Evolutionary conservation across 1,139 yeast genomes (phyloP).

Genomic region (Meyerozyma elateridarum): DNA sequence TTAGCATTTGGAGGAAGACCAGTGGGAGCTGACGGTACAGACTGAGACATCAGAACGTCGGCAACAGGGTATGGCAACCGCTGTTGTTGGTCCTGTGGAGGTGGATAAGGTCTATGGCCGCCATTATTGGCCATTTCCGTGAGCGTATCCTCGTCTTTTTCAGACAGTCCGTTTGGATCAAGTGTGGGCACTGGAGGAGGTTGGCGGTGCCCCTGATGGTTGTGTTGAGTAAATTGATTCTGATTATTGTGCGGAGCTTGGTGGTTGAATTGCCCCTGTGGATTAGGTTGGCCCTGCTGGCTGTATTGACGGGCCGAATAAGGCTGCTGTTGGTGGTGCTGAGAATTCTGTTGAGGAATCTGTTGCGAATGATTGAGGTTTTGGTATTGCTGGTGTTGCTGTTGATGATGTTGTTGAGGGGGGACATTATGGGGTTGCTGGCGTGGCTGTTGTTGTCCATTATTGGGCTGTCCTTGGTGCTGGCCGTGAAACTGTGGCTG

Average conservation of each 20-base stretch:
- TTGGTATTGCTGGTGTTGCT: constrained; percentile 10
- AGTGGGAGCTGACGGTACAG: neutral
- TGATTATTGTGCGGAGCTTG: constrained; percentile 6
- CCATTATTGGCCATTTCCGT: too few species aligned
- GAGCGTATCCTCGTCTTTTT: too few species aligned
- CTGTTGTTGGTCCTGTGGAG: constrained; percentile 6
- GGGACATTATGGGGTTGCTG: constrained; percentile 8
- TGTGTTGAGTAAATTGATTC: constrained; percentile 14
- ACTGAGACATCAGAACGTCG: constrained; percentile 1
- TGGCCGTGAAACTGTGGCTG: too few species aligned
- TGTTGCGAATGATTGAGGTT: constrained; percentile 8
- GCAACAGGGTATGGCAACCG: constrained; percentile 3
- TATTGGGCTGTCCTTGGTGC: too few species aligned
- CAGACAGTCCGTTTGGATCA: too few species aligned
- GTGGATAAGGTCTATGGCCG: too few species aligned
- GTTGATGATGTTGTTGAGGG: constrained; percentile 6
- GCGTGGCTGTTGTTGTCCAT: constrained; percentile 9
- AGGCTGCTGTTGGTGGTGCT: constrained; percentile 9
- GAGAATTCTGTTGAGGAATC: constrained; percentile 7
- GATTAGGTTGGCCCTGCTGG: constrained; percentile 7
- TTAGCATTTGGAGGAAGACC: neutral
- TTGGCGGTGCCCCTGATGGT: too few species aligned
- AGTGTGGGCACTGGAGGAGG: constrained; percentile 7
- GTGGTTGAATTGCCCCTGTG: constrained; percentile 5
- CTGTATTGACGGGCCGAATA: constrained; percentile 9